phyloP scores from a whole-genome alignment of 495 filamentous ascomycete genomes.

The Aspergillus bertholletiae region DNA sequence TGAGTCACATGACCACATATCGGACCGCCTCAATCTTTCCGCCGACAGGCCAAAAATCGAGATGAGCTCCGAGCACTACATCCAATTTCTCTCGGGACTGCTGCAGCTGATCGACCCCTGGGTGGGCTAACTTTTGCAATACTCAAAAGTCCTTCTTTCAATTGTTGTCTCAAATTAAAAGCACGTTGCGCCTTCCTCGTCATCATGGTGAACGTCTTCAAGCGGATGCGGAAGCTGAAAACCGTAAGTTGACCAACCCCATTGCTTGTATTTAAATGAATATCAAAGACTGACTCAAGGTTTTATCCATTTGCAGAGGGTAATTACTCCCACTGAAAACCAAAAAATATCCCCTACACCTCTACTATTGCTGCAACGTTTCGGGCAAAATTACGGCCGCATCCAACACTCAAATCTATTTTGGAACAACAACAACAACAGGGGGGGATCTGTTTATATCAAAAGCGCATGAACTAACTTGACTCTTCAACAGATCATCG shows the following conservation, averaged over 20 bases:
- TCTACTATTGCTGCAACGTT: too few relatives aligned
- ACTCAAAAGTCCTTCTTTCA: neutral
- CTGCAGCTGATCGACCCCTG: neutral
- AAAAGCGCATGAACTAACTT: neutral
- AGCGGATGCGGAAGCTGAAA: conserved; percentile 75
- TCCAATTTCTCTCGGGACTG: neutral
- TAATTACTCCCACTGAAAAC: conserved; percentile 22
- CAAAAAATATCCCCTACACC: neutral
- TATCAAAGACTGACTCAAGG: conserved; percentile 1
- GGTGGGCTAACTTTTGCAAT: neutral
- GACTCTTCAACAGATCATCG: conserved; percentile 56
- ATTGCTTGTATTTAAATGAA: neutral
- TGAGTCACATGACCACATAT: conserved; percentile 11
- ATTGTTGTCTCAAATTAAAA: neutral
- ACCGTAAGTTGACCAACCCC: conserved; percentile 53
- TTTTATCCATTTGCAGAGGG: conserved; percentile 21
- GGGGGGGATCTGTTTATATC: neutral
- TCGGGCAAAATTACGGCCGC: neutral
- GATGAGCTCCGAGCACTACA: conserved; percentile 1
- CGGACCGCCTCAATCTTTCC: conserved; percentile 17
- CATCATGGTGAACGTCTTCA: conserved; percentile 72
- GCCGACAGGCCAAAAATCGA: conserved; percentile 5
- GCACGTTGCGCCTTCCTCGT: conserved; percentile 18
- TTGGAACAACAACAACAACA: neutral
- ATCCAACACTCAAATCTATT: neutral